Conservation (phyloP, 164 flowering plant genomes). For the Piper longum region DNA sequence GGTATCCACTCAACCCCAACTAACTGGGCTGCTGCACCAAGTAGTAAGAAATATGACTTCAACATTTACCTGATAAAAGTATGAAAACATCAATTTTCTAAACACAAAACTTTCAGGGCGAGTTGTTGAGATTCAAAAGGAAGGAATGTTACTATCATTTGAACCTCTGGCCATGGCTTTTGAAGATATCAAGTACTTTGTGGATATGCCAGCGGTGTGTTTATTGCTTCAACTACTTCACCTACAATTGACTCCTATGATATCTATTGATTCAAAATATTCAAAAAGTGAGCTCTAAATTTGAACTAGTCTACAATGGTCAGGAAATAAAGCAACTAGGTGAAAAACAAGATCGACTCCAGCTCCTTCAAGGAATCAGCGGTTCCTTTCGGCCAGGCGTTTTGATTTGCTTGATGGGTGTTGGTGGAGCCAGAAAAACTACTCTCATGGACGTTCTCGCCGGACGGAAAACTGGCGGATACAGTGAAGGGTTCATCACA, state of each 20-base stretch:
- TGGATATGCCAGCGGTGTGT: conserved; percentile 92
- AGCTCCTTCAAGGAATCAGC: conserved; percentile 33
- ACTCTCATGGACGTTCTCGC: conserved; percentile 49
- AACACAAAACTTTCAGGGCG: conserved; percentile 7
- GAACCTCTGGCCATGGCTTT: conserved; percentile 77
- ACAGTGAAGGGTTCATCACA: conserved; percentile 29
- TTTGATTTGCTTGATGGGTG: conserved; percentile 41
- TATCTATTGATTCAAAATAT: not conserved
- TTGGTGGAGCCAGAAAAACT: conserved; percentile 50
- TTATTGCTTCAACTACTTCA: not conserved
- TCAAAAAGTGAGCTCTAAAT: not conserved
- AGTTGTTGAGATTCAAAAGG: conserved; percentile 16
- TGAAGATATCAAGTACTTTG: conserved; percentile 62
- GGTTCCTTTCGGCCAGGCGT: conserved; percentile 46
- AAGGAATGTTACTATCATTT: conserved; percentile 94
- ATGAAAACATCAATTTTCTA: too few species aligned
- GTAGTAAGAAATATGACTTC: not conserved
- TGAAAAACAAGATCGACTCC: conserved; percentile 23
- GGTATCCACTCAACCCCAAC: not conserved
- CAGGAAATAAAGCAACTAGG: conserved; percentile 14
- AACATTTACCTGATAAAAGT: not conserved
- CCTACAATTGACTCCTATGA: not conserved
- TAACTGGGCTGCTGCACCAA: not conserved
- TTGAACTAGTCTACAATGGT: not conserved
- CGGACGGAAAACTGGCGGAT: conserved; percentile 44